Conservation (phyloP, 2,329 filamentous ascomycete species). For the Claviceps sp. region DNA sequence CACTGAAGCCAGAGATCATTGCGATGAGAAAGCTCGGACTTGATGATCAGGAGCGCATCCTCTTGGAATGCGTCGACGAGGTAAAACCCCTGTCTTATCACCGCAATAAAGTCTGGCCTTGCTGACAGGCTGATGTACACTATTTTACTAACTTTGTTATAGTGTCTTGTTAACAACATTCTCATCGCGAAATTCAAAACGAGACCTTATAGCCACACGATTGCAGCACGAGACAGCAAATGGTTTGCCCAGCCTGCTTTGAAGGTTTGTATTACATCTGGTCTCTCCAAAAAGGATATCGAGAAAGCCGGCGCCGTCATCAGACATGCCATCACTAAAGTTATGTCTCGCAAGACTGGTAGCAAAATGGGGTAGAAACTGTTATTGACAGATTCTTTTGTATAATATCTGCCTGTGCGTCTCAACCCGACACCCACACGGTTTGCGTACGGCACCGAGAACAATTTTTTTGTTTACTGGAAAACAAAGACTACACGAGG, state of each 20-base stretch:
- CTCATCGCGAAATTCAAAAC: constrained; percentile 79
- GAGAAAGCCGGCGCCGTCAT: constrained; percentile 86
- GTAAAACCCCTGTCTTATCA: constrained; percentile 33
- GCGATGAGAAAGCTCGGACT: constrained; percentile 51
- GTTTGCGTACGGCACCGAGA: neutral
- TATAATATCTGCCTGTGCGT: neutral
- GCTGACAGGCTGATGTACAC: neutral
- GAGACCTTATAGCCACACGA: constrained; percentile 50
- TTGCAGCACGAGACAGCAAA: constrained; percentile 53
- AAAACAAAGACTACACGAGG: neutral
- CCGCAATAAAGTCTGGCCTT: neutral
- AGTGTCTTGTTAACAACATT: constrained; percentile 79
- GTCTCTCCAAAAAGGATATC: constrained; percentile 82
- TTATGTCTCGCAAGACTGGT: constrained; percentile 56
- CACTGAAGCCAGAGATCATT: constrained; percentile 73
- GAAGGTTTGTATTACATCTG: constrained; percentile 82
- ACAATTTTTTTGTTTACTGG: neutral
- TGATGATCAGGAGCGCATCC: constrained; percentile 69
- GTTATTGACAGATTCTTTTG: neutral
- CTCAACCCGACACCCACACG: neutral
- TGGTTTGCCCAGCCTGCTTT: constrained; percentile 67
- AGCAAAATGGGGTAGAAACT: constrained; percentile 14
- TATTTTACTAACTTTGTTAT: neutral
- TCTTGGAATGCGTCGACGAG: constrained; percentile 94
- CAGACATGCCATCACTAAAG: constrained; percentile 85